These are phyloP conservation scores for Phytophthora crassamura DNA, from an alignment of 352 stramenopile species.

Conservation along the genomic window DNA sequence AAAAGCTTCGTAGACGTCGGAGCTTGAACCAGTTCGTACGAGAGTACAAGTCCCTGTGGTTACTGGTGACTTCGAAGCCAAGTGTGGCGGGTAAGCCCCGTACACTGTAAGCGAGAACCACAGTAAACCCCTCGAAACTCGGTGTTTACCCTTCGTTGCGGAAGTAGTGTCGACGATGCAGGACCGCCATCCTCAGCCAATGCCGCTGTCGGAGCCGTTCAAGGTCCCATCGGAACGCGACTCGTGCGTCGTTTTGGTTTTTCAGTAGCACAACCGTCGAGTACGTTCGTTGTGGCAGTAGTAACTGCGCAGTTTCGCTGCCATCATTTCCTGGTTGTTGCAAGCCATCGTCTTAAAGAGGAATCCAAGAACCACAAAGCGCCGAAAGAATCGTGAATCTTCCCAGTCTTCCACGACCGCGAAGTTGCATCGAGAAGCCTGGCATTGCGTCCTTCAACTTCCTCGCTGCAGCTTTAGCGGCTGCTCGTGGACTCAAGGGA, in stretches of 20 bases:
- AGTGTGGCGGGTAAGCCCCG: too few species aligned
- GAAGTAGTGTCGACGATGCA: constrained; percentile 23
- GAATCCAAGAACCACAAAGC: constrained; percentile 23
- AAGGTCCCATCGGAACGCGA: too few species aligned
- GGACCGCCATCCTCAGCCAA: too few species aligned
- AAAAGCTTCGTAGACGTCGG: background rate
- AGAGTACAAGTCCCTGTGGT: constrained; percentile 75
- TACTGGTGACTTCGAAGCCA: constrained; percentile 54
- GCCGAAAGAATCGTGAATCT: too few species aligned
- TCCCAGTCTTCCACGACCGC: too few species aligned
- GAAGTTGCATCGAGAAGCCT: too few species aligned
- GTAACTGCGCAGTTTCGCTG: constrained; percentile 8
- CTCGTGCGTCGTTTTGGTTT: constrained; percentile 32
- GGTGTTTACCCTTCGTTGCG: background rate
- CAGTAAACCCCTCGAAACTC: constrained; percentile 39
- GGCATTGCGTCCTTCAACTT: too few species aligned
- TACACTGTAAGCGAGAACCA: too few species aligned
- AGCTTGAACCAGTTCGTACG: constrained; percentile 46
- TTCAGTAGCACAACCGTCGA: too few species aligned
- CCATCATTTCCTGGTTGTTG: constrained; percentile 17
- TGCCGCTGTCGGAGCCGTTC: constrained; percentile 24
- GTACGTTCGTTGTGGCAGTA: too few species aligned
- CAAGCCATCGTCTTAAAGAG: constrained; percentile 6
- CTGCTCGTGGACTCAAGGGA: too few species aligned
- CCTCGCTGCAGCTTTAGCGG: constrained; percentile 21